phyloP scores from a whole-genome alignment of 257 asterid species.

The Craterostigma plantagineum region DNA sequence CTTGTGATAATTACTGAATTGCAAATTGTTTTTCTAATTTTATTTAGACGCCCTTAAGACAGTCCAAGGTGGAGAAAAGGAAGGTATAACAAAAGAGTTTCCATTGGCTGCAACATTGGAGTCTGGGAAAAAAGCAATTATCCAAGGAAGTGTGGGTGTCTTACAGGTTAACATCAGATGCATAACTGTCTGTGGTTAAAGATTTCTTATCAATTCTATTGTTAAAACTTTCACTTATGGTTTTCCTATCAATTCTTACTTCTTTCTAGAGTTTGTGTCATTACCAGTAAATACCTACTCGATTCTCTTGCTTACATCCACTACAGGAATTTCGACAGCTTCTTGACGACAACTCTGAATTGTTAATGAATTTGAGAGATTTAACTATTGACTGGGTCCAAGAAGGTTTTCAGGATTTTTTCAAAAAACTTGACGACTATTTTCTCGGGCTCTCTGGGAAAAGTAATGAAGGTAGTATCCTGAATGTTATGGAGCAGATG shows the following conservation, averaged over 20 bases:
- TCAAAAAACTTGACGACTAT: conserved; percentile 45
- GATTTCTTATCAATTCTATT: too few relatives aligned
- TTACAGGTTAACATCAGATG: conserved; percentile 38
- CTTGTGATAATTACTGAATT: not conserved
- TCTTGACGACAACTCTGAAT: conserved; percentile 58
- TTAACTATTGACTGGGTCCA: conserved; percentile 57
- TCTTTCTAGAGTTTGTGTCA: too few relatives aligned
- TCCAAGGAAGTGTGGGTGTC: conserved; percentile 65
- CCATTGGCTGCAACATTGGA: conserved; percentile 57
- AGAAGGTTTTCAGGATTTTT: conserved; percentile 90
- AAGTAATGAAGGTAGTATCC: conserved; percentile 30
- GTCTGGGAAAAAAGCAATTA: conserved; percentile 60
- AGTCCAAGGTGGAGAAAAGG: conserved; percentile 32
- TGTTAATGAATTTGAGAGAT: conserved; percentile 58
- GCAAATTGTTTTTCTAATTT: conserved; percentile 7
- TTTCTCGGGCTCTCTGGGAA: conserved; percentile 64
- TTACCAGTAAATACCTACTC: too few relatives aligned
- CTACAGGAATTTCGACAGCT: conserved; percentile 61
- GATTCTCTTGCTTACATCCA: conserved; percentile 11
- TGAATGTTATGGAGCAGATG: conserved; percentile 27
- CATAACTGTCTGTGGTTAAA: not conserved
- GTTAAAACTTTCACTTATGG: too few relatives aligned
- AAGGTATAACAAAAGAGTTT: conserved; percentile 35
- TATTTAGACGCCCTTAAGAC: conserved; percentile 45
- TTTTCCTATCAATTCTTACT: too few relatives aligned